Conservation (phyloP, 768 basidiomycete genomes). For the Rhodosporidiobolus odoratus region DNA sequence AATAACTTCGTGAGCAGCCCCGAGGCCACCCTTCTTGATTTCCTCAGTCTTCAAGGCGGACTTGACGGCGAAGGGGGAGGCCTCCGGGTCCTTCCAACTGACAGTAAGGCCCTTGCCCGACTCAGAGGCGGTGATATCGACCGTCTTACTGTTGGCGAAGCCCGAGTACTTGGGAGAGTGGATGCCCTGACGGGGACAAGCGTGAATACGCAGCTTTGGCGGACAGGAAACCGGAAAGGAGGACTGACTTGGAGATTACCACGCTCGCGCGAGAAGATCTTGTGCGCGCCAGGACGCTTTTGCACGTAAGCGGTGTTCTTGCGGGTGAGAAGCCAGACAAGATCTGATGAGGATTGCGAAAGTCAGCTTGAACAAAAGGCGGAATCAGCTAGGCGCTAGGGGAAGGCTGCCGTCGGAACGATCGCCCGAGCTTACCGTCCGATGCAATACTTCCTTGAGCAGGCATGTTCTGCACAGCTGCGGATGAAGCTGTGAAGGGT, state of each 20-base stretch:
- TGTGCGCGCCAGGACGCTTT: neutral
- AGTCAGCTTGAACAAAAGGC: neutral
- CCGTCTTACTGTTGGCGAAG: slow-evolving; percentile 45
- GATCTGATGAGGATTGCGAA: neutral
- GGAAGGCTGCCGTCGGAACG: neutral
- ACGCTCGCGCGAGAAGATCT: slow-evolving; percentile 12
- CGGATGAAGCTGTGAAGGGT: too few relatives aligned
- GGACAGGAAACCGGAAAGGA: neutral
- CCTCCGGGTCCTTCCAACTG: neutral
- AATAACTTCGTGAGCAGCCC: neutral
- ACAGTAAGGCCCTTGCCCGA: slow-evolving; percentile 30
- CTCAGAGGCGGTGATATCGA: slow-evolving; percentile 17
- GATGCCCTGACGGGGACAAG: slow-evolving; percentile 36
- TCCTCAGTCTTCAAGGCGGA: slow-evolving; percentile 13
- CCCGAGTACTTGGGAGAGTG: slow-evolving; percentile 48
- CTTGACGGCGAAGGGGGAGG: slow-evolving; percentile 12
- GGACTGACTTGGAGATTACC: slow-evolving; percentile 4
- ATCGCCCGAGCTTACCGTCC: neutral
- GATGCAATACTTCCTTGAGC: neutral
- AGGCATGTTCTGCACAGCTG: too few relatives aligned
- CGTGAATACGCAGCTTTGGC: neutral
- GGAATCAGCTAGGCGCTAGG: rapidly evolving
- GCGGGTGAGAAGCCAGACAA: slow-evolving; percentile 18
- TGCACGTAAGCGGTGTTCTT: slow-evolving; percentile 1
- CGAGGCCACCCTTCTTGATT: slow-evolving; percentile 24